phyloP scores from a whole-genome alignment of 208 protist genomes.

The Willaertia magna region DNA sequence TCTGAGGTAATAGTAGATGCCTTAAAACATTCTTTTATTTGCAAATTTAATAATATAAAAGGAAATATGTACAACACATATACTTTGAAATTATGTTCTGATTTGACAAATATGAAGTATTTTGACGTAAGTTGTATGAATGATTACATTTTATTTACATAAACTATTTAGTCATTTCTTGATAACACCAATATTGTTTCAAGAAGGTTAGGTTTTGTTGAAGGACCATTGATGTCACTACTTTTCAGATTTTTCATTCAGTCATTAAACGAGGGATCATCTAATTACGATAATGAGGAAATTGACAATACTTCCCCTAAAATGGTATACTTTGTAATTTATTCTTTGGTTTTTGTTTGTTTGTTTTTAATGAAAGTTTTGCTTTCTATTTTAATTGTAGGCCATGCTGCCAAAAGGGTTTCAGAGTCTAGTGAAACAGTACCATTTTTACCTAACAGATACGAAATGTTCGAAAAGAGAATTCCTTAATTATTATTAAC shows the following conservation, averaged over 20 bases:
- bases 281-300: neutral
- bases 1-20: constrained; percentile 64
- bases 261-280: neutral
- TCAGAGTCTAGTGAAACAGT: too few species aligned
- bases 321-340: too few species aligned
- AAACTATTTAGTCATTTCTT: neutral
- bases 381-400: neutral
- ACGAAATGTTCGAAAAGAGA: too few species aligned
- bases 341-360: neutral
- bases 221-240: neutral
- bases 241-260: neutral
- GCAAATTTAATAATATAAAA: constrained; percentile 55
- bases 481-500: too few species aligned
- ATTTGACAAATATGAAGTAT: neutral
- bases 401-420: neutral
- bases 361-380: neutral
- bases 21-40: constrained; percentile 72
- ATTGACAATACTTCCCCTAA: neutral
- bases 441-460: too few species aligned
- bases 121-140: neutral
- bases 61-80: neutral
- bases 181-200: neutral
- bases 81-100: neutral
- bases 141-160: neutral
- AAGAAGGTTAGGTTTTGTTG: neutral